These are phyloP conservation scores for Fusarium mangiferae DNA, from an alignment of 2,329 filamentous ascomycete species.

Conservation along the genomic window DNA sequence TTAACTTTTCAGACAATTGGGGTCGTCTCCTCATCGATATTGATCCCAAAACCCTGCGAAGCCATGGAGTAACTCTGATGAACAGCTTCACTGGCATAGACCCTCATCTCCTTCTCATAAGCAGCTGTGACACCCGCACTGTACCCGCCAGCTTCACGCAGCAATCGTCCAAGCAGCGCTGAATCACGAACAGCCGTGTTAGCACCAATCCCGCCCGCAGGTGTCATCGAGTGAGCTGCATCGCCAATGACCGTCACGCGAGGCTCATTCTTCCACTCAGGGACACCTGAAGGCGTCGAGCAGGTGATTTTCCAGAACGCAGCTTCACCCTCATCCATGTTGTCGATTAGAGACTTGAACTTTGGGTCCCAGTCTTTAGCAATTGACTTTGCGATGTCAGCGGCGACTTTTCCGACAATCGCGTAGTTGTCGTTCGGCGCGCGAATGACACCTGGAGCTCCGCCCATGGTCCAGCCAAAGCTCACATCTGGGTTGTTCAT, in stretches of 20 bases:
- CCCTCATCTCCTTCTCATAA: constrained; percentile 71
- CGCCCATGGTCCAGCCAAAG: constrained; percentile 74
- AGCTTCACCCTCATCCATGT: constrained; percentile 66
- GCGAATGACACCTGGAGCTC: constrained; percentile 65
- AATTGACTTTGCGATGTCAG: constrained; percentile 65
- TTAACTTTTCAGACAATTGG: constrained; percentile 11
- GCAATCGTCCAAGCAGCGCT: constrained; percentile 62
- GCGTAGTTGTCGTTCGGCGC: constrained; percentile 69
- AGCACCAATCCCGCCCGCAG: constrained; percentile 65
- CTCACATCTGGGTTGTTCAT: constrained; percentile 66
- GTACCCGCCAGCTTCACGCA: constrained; percentile 64
- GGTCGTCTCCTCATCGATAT: constrained; percentile 55
- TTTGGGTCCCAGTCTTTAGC: constrained; percentile 66
- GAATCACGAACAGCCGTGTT: constrained; percentile 68
- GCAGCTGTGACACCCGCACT: constrained; percentile 63
- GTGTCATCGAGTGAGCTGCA: constrained; percentile 68
- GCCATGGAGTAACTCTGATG: constrained; percentile 62
- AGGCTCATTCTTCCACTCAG: constrained; percentile 67
- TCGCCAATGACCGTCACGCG: constrained; percentile 69
- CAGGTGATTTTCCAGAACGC: constrained; percentile 76
- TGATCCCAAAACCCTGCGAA: constrained; percentile 54
- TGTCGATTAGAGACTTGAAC: constrained; percentile 66
- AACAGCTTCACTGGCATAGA: constrained; percentile 68
- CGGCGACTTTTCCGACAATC: constrained; percentile 66
- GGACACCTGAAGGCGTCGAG: constrained; percentile 67